phyloP scores from a whole-genome alignment of 2,329 filamentous ascomycete genomes.

The Aspergillus felis region DNA sequence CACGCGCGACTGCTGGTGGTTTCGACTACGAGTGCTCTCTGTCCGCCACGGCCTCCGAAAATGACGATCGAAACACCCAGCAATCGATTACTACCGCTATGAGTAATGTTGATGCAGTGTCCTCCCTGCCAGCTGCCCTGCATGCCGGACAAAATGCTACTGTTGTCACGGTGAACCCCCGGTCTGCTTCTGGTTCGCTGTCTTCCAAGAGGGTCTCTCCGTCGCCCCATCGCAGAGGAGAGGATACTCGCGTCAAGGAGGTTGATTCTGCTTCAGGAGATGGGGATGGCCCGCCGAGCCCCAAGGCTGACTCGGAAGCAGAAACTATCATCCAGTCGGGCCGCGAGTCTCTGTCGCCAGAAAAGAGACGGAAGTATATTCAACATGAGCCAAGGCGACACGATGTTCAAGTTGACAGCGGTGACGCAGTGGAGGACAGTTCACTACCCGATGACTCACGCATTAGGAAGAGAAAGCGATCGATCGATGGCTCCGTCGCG shows the following conservation, averaged over 20 bases:
- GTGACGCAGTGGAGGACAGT: slow-evolving; percentile 18
- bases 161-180: slow-evolving; percentile 29
- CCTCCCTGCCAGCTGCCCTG: slow-evolving; percentile 36
- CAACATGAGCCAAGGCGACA: slow-evolving; percentile 34
- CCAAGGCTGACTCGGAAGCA: slow-evolving; percentile 46
- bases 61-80: slow-evolving; percentile 41
- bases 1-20: slow-evolving; percentile 33
- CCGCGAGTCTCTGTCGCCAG: slow-evolving; percentile 42
- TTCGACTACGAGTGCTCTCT: slow-evolving; percentile 24
- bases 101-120: slow-evolving; percentile 44
- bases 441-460: slow-evolving; percentile 20
- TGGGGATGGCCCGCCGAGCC: slow-evolving; percentile 34
- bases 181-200: slow-evolving; percentile 19
- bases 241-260: slow-evolving; percentile 22
- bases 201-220: slow-evolving; percentile 19
- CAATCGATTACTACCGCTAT: slow-evolving; percentile 44
- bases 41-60: slow-evolving; percentile 39
- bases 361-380: slow-evolving; percentile 43
- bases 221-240: slow-evolving; percentile 16
- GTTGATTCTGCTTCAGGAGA: slow-evolving; percentile 24
- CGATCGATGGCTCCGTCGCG: slow-evolving; percentile 24
- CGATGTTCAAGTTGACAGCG: slow-evolving; percentile 21
- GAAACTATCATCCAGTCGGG: slow-evolving; percentile 49
- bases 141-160: slow-evolving; percentile 30
- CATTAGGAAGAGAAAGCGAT: slow-evolving; percentile 28